These are phyloP conservation scores for Coemansia sp. DNA, from an alignment of 371 early-diverging fungal species.

Conservation along the genomic window DNA sequence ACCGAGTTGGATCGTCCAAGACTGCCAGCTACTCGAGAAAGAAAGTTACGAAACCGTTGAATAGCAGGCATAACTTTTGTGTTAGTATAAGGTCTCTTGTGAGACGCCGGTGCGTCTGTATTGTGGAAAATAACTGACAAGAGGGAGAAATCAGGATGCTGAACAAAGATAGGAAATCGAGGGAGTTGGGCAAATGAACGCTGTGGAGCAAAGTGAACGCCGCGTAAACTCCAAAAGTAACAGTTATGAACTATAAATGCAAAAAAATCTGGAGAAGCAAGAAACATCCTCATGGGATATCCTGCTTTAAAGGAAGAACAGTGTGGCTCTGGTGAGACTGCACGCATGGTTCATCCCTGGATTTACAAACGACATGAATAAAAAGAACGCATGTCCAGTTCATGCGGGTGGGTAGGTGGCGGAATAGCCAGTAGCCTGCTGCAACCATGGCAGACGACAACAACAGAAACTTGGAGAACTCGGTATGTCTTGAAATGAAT, in stretches of 20 bases:
- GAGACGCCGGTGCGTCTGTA: no score
- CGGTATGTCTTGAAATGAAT: background rate
- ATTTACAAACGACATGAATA: slow-evolving; percentile 2
- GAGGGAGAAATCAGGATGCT: background rate
- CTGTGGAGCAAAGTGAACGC: background rate
- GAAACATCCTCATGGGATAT: slow-evolving; percentile 4
- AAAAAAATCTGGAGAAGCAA: slow-evolving; percentile 6
- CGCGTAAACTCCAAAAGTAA: background rate
- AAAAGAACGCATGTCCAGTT: slow-evolving; percentile 2
- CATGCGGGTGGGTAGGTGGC: background rate
- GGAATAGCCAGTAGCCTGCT: background rate
- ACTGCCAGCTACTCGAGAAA: slow-evolving; percentile 47
- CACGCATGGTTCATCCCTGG: slow-evolving; percentile 4
- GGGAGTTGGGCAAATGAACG: background rate
- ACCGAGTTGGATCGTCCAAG: slow-evolving; percentile 37
- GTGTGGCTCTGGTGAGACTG: background rate
- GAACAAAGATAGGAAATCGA: background rate
- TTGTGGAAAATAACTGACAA: background rate
- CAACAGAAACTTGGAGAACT: background rate
- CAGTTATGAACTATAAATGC: background rate
- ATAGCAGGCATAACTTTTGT: slow-evolving; percentile 30
- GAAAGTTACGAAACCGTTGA: slow-evolving; percentile 25
- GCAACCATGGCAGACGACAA: background rate
- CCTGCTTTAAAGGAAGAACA: background rate
- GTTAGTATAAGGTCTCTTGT: background rate